Percentiles rank a stretch among this genome's conserved stretches.
These are phyloP conservation scores for Candida tammaniensis DNA, from an alignment of 805 yeast species.

Conservation along the genomic window DNA sequence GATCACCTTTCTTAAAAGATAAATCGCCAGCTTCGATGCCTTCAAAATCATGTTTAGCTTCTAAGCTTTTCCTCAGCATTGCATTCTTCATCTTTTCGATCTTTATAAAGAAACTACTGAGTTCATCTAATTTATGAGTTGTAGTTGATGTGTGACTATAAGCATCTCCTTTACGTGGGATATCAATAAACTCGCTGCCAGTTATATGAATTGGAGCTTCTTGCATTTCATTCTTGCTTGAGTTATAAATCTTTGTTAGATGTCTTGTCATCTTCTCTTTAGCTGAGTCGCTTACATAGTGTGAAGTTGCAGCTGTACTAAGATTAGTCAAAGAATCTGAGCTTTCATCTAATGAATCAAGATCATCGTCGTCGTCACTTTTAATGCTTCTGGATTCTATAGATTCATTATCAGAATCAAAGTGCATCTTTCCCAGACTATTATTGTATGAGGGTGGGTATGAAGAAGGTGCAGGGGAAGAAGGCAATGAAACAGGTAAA, in stretches of 20 bases:
- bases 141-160: conserved; percentile 19
- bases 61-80: conserved; percentile 1
- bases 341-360: conserved; percentile 6
- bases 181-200: neutral
- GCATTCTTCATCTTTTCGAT: conserved; percentile 8
- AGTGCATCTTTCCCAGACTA: conserved; percentile 3
- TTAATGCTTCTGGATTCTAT: conserved; percentile 7
- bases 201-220: conserved; percentile 25
- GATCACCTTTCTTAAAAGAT: conserved; percentile 32
- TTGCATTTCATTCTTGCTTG: conserved; percentile 31
- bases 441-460: conserved; percentile 5
- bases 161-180: conserved; percentile 7
- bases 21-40: conserved; percentile 39
- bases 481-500: conserved; percentile 9
- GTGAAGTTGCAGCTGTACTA: conserved; percentile 1
- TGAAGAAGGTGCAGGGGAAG: conserved; percentile 11
- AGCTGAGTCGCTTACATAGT: conserved; percentile 5
- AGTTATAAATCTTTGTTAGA: conserved; percentile 28
- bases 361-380: conserved; percentile 11
- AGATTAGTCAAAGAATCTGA: conserved; percentile 2
- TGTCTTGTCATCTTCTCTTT: conserved; percentile 13
- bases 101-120: conserved; percentile 22
- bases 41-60: conserved; percentile 23
- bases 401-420: conserved; percentile 11
- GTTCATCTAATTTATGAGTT: conserved; percentile 24